Evolutionary conservation across 768 basidiomycete genomes (phyloP).

Genomic region (Hysterangium stoloniferum): DNA sequence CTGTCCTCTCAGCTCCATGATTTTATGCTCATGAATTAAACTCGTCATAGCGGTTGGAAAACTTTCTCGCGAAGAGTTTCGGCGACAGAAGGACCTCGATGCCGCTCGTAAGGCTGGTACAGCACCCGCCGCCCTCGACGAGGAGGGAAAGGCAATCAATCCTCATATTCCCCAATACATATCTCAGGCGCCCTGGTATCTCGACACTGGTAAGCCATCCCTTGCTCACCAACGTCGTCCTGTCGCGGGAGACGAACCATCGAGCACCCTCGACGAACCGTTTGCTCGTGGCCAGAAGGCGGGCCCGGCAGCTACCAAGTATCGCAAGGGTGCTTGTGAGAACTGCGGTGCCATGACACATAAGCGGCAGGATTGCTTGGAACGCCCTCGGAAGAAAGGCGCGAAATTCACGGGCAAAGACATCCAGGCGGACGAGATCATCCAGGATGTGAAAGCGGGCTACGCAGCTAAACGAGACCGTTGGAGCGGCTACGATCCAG

Average conservation of each 20-base stretch:
- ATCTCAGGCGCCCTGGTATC: conserved; percentile 86
- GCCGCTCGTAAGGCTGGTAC: conserved; percentile 98
- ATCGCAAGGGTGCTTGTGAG: conserved; percentile 96
- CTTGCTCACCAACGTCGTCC: conserved; percentile 89
- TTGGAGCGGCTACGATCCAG: conserved; percentile 96
- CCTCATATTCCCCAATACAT: conserved; percentile 99
- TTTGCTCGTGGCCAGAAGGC: conserved; percentile 81
- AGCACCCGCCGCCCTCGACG: conserved; percentile 93
- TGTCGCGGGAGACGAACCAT: conserved; percentile 42
- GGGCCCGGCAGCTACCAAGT: conserved; percentile 93
- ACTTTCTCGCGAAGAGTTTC: conserved; percentile 88
- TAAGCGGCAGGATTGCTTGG: conserved; percentile 84
- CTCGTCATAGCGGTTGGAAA: conserved; percentile 53
- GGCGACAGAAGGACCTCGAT: conserved; percentile 93
- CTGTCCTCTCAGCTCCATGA: background rate
- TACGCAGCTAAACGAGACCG: conserved; percentile 95
- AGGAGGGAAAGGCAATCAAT: conserved; percentile 93
- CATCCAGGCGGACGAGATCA: conserved; percentile 86
- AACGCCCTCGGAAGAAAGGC: conserved; percentile 92
- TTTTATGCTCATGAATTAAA: too few relatives aligned
- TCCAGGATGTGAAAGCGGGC: conserved; percentile 67
- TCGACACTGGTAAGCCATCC: conserved; percentile 89
- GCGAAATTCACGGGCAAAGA: conserved; percentile 88
- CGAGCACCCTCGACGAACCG: conserved; percentile 77
- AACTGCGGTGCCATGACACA: conserved; percentile 98